A percentile compares a stretch with the other conserved stretches of the same genome.
These are phyloP conservation scores for Prototheca wickerhamii DNA, from an alignment of 163 green algal species.

Conservation along the genomic window DNA sequence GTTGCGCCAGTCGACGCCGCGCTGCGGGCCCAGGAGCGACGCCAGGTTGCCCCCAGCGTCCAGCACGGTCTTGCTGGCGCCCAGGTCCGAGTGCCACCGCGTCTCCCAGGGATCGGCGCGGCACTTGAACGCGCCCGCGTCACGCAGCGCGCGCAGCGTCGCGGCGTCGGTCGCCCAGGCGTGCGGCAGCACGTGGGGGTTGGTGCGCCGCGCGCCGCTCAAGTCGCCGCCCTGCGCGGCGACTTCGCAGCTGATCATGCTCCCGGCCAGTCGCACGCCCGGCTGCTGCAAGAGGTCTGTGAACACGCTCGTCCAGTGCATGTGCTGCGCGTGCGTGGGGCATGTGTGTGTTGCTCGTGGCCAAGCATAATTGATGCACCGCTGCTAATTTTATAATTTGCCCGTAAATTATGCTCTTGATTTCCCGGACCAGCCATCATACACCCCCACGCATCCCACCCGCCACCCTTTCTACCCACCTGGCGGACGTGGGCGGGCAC, in stretches of 20 bases:
- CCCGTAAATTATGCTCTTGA: no score
- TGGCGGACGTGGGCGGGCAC: slow-evolving; percentile 11
- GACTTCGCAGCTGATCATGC: slow-evolving; percentile 55
- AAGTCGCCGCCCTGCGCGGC: slow-evolving; percentile 26
- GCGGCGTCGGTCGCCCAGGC: slow-evolving; percentile 50
- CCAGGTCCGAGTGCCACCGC: slow-evolving; percentile 41
- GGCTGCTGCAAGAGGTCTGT: slow-evolving; percentile 16
- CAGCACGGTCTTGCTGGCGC: slow-evolving; percentile 32
- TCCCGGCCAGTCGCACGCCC: slow-evolving; percentile 50
- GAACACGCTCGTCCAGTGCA: slow-evolving; percentile 42
- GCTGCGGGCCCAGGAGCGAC: slow-evolving; percentile 57
- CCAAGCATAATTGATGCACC: no score
- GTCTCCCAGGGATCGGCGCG: slow-evolving; percentile 42
- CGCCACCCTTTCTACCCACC: neutral
- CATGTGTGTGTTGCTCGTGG: no score
- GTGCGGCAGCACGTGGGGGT: slow-evolving; percentile 58
- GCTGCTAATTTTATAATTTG: no score
- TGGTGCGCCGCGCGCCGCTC: slow-evolving; percentile 14
- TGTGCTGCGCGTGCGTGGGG: no score
- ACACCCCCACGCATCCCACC: neutral
- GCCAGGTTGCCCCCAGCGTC: slow-evolving; percentile 53
- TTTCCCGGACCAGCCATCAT: no score
- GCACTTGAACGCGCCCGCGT: slow-evolving; percentile 41
- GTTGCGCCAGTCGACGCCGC: slow-evolving; percentile 55
- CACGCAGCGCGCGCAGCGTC: slow-evolving; percentile 20